Percentiles rank a stretch among this genome's conserved stretches.
These are phyloP conservation scores for Debaryomycetaceae sp. DNA, from an alignment of 1,139 yeast species.

Conservation along the genomic window DNA sequence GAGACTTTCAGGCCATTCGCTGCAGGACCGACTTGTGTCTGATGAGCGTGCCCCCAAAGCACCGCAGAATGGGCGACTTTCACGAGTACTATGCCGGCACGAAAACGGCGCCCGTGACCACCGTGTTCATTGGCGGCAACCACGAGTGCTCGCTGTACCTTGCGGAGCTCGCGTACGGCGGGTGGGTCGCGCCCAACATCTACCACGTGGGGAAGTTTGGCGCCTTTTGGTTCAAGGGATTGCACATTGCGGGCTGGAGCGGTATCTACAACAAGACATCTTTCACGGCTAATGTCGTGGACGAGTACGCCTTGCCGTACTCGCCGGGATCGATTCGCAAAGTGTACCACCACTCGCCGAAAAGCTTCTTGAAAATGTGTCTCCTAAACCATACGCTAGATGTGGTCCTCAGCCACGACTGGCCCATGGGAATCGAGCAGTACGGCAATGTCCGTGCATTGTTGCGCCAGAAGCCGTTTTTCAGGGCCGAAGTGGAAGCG, in stretches of 20 bases:
- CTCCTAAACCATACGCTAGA: slow-evolving; percentile 26
- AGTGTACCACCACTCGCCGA: slow-evolving; percentile 65
- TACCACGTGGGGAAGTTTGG: slow-evolving; percentile 79
- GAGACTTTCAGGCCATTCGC: slow-evolving; percentile 76
- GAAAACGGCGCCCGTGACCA: slow-evolving; percentile 58
- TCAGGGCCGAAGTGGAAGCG: slow-evolving; percentile 48
- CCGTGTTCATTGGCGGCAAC: slow-evolving; percentile 88
- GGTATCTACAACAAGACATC: slow-evolving; percentile 60
- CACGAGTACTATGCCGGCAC: slow-evolving; percentile 56
- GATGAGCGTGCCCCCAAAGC: slow-evolving; percentile 50
- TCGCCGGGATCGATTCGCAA: slow-evolving; percentile 35
- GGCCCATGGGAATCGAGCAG: slow-evolving; percentile 79
- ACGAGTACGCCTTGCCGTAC: slow-evolving; percentile 39
- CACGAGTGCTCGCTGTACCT: slow-evolving; percentile 83
- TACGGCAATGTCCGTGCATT: slow-evolving; percentile 47
- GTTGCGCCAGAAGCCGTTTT: slow-evolving; percentile 53
- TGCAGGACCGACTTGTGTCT: slow-evolving; percentile 51
- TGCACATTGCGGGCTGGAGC: slow-evolving; percentile 71
- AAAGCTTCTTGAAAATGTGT: slow-evolving; percentile 48
- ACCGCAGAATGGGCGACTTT: slow-evolving; percentile 64
- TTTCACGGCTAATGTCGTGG: slow-evolving; percentile 10
- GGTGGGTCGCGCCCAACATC: slow-evolving; percentile 91
- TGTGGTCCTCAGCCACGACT: slow-evolving; percentile 72
- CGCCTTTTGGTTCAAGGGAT: slow-evolving; percentile 60
- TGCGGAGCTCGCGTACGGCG: slow-evolving; percentile 71